Evolutionary conservation across 768 basidiomycete genomes (phyloP), one percentile per base, ranked within the genome.

Genomic region (Lactarius pseudohatsudake): DNA sequence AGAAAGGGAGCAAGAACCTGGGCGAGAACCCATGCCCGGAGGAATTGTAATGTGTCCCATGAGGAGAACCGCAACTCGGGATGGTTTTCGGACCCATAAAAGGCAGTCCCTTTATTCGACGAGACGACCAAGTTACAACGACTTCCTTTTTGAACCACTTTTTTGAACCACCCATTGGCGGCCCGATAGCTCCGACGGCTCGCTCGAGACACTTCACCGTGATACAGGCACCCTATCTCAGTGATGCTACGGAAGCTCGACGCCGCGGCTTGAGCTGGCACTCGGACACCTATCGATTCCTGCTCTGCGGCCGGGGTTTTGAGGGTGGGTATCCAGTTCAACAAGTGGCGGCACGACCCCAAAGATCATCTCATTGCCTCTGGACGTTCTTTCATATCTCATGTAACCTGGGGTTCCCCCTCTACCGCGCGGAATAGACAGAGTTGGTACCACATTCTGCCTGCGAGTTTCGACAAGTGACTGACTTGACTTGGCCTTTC

Each of bases 101-200:
- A 18, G 57, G 57, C 11, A 59, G 28, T 59, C 47, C 57, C 64
- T 59, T 64, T 59, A 59, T 64, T 58, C 22, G 45, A 38, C 22
- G 47, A 50, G 11, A 2, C 10, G n/a, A 50, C n/a, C 50, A 10
- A 36, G 22, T 34, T 47, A 64, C 63, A 64, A 64, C 20, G 18
- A 22, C 11, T 58, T 57, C 63, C 63, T 64, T 58, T 57, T 58
- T 18, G 6, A 32, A 32, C 32, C 28, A 28, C 28, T 28, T 28
- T 26, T 26, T 26, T 26, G 26, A 7, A 26, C 11, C 5, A 20
- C 11, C 13, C 16, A 18, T n/a, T n/a, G 18, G 20, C 50, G 62
- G 54, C 28, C 62, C 53, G 62, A 10, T 18, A 28, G 8, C 54
- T 20, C 54, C 30, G 30, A 32, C 8, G 0, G 8, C 16, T 16